Percentiles rank a stretch among this genome's conserved stretches.
phyloP scores from a whole-genome alignment of 352 stramenopile species.

The Phytophthora citrophthora region DNA sequence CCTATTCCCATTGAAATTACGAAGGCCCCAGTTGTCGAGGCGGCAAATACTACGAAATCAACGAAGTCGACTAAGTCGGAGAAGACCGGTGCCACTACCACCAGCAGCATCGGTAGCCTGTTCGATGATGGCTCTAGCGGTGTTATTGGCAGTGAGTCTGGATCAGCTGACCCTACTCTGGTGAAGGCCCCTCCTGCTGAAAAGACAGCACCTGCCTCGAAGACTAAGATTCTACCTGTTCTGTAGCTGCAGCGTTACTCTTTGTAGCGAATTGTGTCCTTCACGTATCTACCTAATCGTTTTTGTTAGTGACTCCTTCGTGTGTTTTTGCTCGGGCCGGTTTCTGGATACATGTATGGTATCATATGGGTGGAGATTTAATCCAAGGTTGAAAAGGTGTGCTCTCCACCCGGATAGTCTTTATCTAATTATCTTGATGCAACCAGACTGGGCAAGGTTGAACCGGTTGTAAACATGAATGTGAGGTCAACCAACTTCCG shows the following conservation, averaged over 20 bases:
- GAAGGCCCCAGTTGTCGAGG: neutral
- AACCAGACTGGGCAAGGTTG: no score
- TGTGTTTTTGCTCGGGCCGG: neutral
- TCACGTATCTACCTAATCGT: slow-evolving; percentile 12
- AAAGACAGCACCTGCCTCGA: slow-evolving; percentile 9
- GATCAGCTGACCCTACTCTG: slow-evolving; percentile 13
- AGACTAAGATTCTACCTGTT: slow-evolving; percentile 1
- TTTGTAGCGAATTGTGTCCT: slow-evolving; percentile 1
- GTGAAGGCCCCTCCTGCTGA: slow-evolving; percentile 10
- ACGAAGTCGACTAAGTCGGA: slow-evolving; percentile 12
- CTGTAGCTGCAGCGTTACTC: slow-evolving; percentile 1
- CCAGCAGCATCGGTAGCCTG: slow-evolving; percentile 10
- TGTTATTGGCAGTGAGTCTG: slow-evolving; percentile 7
- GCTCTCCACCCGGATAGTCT: no score
- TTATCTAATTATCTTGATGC: no score
- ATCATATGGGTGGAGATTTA: no score
- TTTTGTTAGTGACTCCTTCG: slow-evolving; percentile 4
- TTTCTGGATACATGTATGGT: no score
- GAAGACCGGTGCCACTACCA: slow-evolving; percentile 14
- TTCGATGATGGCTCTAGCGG: slow-evolving; percentile 12
- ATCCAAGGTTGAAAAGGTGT: no score
- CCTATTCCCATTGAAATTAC: neutral
- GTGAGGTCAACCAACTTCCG: no score
- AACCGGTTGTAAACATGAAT: no score
- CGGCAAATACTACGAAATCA: slow-evolving; percentile 10